Base-by-base conservation (phyloP, 2,329 filamentous ascomycete species). In the Capronia americana region DNA sequence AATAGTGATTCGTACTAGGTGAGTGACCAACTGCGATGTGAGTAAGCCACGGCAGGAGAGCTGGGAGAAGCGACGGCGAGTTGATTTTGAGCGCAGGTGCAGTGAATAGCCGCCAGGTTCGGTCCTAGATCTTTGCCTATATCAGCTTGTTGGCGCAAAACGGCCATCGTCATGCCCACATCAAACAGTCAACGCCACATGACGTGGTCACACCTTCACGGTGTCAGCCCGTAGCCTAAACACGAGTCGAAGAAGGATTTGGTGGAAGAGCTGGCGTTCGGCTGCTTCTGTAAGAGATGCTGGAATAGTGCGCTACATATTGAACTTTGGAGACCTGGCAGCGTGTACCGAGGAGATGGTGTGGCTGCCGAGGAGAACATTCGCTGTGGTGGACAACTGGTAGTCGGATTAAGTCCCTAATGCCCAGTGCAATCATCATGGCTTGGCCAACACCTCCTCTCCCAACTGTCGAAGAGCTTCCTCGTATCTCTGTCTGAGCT, bases 391-490 rank as follows among this genome's bases (percentile, higher is more conserved):
- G 17, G 38, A 20, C 17, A 44, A 44, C 2, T 20, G 38, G 14
- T 44, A 8, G 38, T 44, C 20, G 17, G 38, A 3, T 24, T 44
- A 8, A 11, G 3, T 50, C n/a, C 14, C 26, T 8, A n/a, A 4
- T 41, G 20, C 41, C 26, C 14, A n/a, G 4, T 41, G 20, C 41
- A 12, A 48, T 50, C 46, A 28, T 60, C 38, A 34, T 34, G 20
- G 64, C 28, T 26, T 44, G n/a, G 63, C 63, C 44, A 65, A 28
- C 12, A 62, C 69, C 24, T 71, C 69, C 30, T 66, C 62, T 46
- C 70, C 71, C 23, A 73, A 60, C 54, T 68, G 61, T 54, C 63
- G 34, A 28, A 73, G 57, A n/a, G 71, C 71, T 41, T 64, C 51
- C 28, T 72, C 71, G 57, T 73, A 73, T 32, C 44, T 41, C 20